Conservation (phyloP, 768 basidiomycete genomes). For the Pleurotus pulmonarius region DNA sequence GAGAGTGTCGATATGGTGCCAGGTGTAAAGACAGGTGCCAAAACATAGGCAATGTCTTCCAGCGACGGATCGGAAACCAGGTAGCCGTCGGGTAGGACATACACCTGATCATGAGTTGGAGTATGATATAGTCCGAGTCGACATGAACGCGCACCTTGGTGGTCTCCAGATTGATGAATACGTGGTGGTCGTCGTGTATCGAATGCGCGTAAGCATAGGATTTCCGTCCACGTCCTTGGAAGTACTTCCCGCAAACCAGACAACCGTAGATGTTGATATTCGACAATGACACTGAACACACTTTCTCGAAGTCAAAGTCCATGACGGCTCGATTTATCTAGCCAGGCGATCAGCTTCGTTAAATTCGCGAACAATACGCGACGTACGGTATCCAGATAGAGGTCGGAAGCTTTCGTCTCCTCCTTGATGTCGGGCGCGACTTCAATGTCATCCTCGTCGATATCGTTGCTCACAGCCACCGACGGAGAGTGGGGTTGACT, state of each 20-base stretch:
- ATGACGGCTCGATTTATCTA: slow-evolving; percentile 88
- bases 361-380: background rate
- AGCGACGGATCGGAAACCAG: slow-evolving; percentile 94
- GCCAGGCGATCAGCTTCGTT: slow-evolving; percentile 6
- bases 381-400: slow-evolving; percentile 92
- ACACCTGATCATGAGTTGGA: slow-evolving; percentile 59
- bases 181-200: slow-evolving; percentile 97
- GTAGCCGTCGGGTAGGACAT: slow-evolving; percentile 96
- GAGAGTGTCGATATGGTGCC: slow-evolving; percentile 52
- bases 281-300: slow-evolving; percentile 93
- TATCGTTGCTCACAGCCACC: slow-evolving; percentile 8
- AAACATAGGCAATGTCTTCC: slow-evolving; percentile 89
- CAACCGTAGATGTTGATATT: slow-evolving; percentile 99
- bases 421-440: slow-evolving; percentile 19
- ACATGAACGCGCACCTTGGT: slow-evolving; percentile 62
- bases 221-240: slow-evolving; percentile 91
- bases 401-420: slow-evolving; percentile 63
- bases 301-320: slow-evolving; percentile 99
- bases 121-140: slow-evolving; percentile 10
- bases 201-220: slow-evolving; percentile 97
- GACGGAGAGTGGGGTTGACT: background rate
- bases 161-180: slow-evolving; percentile 94
- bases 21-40: slow-evolving; percentile 82
- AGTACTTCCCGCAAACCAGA: slow-evolving; percentile 97
- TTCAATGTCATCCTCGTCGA: slow-evolving; percentile 32